These are phyloP conservation scores for Lactarius evosmus DNA, from an alignment of 768 basidiomycete genomes.

Conservation along the genomic window DNA sequence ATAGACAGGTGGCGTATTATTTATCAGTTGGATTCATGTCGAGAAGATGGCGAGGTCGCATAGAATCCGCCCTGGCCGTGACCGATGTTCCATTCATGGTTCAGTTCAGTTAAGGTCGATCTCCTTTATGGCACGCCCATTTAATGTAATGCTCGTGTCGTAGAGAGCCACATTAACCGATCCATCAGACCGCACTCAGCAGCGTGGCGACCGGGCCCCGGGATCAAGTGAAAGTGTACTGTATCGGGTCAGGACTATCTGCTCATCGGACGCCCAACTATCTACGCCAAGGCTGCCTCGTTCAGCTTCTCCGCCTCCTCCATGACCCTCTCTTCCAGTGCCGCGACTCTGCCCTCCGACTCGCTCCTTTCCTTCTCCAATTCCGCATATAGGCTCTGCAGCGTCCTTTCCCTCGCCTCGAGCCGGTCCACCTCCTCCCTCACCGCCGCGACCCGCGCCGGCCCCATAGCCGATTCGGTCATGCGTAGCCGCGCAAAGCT, in stretches of 20 bases:
- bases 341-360: constrained; percentile 52
- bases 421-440: constrained; percentile 85
- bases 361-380: constrained; percentile 68
- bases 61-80: neutral
- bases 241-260: neutral
- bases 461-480: constrained; percentile 74
- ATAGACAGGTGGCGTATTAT: neutral
- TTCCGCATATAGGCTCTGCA: constrained; percentile 86
- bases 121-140: no score
- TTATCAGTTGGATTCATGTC: neutral
- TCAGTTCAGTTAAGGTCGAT: no score
- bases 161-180: no score
- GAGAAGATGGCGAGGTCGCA: constrained; percentile 7
- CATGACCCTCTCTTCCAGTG: constrained; percentile 85
- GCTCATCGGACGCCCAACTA: constrained; percentile 38
- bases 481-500: constrained; percentile 71
- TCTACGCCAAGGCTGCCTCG: constrained; percentile 67
- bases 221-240: neutral
- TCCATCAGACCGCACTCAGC: no score
- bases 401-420: constrained; percentile 66
- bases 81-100: neutral
- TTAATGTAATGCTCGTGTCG: no score
- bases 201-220: neutral
- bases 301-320: constrained; percentile 78
- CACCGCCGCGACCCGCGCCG: constrained; percentile 70